These are phyloP conservation scores for Sarocladiaceae sp. DNA, from an alignment of 2,329 filamentous ascomycete species.

Conservation along the genomic window DNA sequence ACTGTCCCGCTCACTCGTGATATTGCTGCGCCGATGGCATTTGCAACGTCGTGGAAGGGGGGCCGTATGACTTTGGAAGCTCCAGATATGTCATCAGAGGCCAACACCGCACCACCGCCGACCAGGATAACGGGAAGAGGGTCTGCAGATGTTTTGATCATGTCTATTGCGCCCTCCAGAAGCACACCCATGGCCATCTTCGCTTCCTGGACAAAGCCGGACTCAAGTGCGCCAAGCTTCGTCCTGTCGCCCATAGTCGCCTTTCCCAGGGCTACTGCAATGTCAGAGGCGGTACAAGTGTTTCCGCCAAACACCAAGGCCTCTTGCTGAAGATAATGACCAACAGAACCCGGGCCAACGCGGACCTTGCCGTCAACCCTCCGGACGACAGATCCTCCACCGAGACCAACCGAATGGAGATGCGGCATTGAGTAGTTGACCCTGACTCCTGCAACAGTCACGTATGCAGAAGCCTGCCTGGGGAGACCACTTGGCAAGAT, in stretches of 20 bases:
- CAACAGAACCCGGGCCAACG: slow-evolving; percentile 60
- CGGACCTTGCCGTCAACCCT: slow-evolving; percentile 21
- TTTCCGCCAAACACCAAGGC: slow-evolving; percentile 53
- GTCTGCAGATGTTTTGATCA: slow-evolving; percentile 59
- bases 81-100: slow-evolving; percentile 49
- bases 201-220: neutral
- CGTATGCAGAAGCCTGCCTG: slow-evolving; percentile 53
- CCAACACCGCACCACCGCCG: slow-evolving; percentile 58
- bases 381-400: slow-evolving; percentile 42
- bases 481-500: slow-evolving; percentile 56
- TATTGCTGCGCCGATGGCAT: slow-evolving; percentile 61
- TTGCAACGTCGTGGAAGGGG: slow-evolving; percentile 55
- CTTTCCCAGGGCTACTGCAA: slow-evolving; percentile 32
- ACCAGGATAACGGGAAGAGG: slow-evolving; percentile 58
- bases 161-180: slow-evolving; percentile 54
- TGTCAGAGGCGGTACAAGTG: slow-evolving; percentile 56
- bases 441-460: slow-evolving; percentile 53
- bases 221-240: neutral
- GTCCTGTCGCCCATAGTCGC: slow-evolving; percentile 17
- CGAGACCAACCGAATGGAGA: slow-evolving; percentile 51
- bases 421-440: slow-evolving; percentile 57
- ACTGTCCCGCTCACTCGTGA: slow-evolving; percentile 53
- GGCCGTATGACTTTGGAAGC: slow-evolving; percentile 54
- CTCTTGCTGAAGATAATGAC: slow-evolving; percentile 50
- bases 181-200: neutral